Evolutionary conservation across 2,329 filamentous ascomycete genomes (phyloP), one percentile per base, ranked within the genome.

Genomic region (Talaromyces pinophilus): DNA sequence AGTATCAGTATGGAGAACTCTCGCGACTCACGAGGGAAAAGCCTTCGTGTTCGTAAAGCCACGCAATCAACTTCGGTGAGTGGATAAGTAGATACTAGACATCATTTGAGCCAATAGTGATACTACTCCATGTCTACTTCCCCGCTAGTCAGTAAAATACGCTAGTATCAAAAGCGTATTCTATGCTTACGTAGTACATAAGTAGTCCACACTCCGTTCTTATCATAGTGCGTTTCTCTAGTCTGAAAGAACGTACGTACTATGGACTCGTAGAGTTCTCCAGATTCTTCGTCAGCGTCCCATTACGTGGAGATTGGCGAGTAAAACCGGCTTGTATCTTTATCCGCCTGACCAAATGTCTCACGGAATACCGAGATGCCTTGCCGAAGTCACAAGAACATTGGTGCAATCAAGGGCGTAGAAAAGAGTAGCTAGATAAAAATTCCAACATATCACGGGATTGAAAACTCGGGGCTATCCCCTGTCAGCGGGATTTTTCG

Each of bases 61-160:
- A 57, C 54, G 54, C 54, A 57, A 57, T 57, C 54, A 57, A 57
- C 10, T 22, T 15, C 54, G 54, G 54, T 57, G 54, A 57, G 54
- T 57, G 54, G 54, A 57, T 40, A 57, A 38, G 52, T 35, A 38
- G 2, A 22, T 5, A 38, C 35, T 38, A 38, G 35, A 38, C 35
- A 38, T 10, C 25, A 33, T 30, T 40, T 38, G n/a, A 17, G 33
- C 54, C 54, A 57, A 57, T 57, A 25, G 33, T 15, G 17, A 15
- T 38, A 25, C 6, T 22, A 33, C 13, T 25, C 30, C 35, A 19
- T 35, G 8, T 13, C 52, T 40, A 22, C 54, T 35, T 35, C n/a
- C 19, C n/a, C 54, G 5, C 54, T 57, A 38, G 54, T 57, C 40
- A 57, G n/a, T 40, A 15, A 8, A 15, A 38, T 19, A 10, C 30